Evolutionary conservation across 176 grass and related monocot species (phyloP), one percentile per base, ranked within the genome.

Genomic region (Dendrocalamus sinicus): DNA sequence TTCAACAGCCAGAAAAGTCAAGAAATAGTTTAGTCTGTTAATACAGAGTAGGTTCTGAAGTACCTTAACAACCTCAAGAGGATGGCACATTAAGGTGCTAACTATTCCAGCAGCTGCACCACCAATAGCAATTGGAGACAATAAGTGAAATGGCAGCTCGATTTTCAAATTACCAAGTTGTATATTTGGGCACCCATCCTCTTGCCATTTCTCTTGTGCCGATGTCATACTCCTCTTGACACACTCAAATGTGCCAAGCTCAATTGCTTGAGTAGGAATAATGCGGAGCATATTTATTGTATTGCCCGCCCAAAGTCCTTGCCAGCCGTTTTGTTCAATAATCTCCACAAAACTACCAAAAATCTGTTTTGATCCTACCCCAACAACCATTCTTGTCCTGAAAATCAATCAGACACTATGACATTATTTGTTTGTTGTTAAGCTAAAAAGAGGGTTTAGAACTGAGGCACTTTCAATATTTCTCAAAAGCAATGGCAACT

Each of bases 51-150:
- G 80, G 40, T 37, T 72, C 51, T 50, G 68, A 83, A 79, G 26
- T 94, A 96, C 91, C 87, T 95, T 95, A 43, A 95, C 41, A 45
- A 92, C 93, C 77, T 92, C 90, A 17, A 95, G 93, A 73, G 93
- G 93, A 80, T 95, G 93, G 74, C 93, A 95, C 24, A 82, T 9
- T 39, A 95, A 80, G 11, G 93, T 92, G 82, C 90, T 90, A 13
- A 89, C 68, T 47, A 95, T 90, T 32, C 93, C 90, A 53, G 93
- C 90, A 72, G 93, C 90, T 0, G 90, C 93, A 14, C 93, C 93
- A n/a, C 93, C 93, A 12, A 90, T 51, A 2, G 88, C 93, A 46
- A 90, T 60, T 3, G 93, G 93, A 75, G 93, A 95, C 6, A 92
- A 5, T 19, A 84, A 72, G 26, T 70, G 86, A 79, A 94, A 58